Evolutionary conservation across 257 asterid species (phyloP), one percentile per base, ranked within the genome.

Genomic region (Sherardia arvensis): DNA sequence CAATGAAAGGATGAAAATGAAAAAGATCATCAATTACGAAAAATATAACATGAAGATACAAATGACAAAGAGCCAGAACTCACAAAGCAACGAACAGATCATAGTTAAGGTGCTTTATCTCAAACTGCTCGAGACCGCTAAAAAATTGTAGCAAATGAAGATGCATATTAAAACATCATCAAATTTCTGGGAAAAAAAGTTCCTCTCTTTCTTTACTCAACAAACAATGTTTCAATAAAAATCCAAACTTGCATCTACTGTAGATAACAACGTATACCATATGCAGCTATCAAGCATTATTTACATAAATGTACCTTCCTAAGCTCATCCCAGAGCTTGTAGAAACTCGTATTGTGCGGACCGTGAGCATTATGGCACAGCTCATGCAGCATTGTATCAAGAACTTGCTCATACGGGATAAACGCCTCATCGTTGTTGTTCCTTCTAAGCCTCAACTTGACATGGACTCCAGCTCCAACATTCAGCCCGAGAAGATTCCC

Each of bases 321-420:
- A 69, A 89, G 67, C 55, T 92, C 94, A 75, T 92, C 97, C 99
- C 97, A 89, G 28, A 92, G 96, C 77, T 82, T 85, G 85, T 89
- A 92, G 84, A 92, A 89, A 69, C 81, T 81, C 32, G 95, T 76
- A 80, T 92, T 82, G 68, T 89, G 99, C 69, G 97, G 94, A 65
- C 95, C 82, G 73, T 89, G 95, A 59, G 51, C 79, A 60, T 89
- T 92, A 73, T 92, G 99, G 77, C 97, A 89, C 60, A 89, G 86
- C 78, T 92, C 99, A 59, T 92, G 99, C 55, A 92, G 97, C 97
- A 92, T 92, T 49, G 99, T 92, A 72, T 92, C 99, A 15, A 92
- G 69, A 73, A 92, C 81, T 76, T 82, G 78, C 74, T 89, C 71
- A 66, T 62, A 92, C 20, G 90, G 91, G 65, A 81, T 71, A 76